These are phyloP conservation scores for Myxozyma mucilagina DNA, from an alignment of 805 yeast species.

Conservation along the genomic window DNA sequence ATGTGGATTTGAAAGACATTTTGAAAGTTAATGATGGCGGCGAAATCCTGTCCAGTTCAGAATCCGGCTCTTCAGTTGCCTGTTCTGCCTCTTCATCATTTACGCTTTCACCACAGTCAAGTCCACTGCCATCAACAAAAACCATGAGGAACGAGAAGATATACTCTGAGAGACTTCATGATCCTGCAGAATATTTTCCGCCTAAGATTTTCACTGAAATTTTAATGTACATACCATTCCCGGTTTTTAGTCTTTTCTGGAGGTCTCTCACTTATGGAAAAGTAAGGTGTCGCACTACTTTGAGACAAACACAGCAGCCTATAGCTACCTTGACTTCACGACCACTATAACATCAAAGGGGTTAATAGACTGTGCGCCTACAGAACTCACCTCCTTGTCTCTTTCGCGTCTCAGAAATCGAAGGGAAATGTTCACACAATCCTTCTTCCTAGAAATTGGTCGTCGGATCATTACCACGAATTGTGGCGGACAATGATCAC, in stretches of 20 bases:
- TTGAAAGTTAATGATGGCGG: too few relatives aligned
- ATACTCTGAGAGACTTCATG: neutral
- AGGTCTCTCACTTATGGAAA: conserved; percentile 4
- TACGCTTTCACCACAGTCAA: neutral
- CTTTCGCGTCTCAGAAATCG: neutral
- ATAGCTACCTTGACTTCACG: conserved; percentile 10
- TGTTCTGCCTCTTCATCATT: neutral
- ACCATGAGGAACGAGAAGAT: neutral
- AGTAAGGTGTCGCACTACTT: neutral
- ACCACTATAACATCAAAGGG: neutral
- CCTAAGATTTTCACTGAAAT: conserved; percentile 5
- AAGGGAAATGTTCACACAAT: conserved; percentile 10
- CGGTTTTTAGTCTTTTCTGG: neutral
- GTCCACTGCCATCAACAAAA: neutral
- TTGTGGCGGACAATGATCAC: conserved; percentile 5
- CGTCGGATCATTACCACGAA: conserved; percentile 1
- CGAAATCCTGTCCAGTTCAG: neutral
- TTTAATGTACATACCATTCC: neutral
- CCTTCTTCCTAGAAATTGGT: conserved; percentile 1
- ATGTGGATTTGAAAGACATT: too few relatives aligned
- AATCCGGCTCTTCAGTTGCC: too few relatives aligned
- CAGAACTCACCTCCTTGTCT: neutral
- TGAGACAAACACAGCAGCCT: neutral
- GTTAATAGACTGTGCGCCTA: neutral
- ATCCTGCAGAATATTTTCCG: conserved; percentile 7